A percentile compares a stretch with the other conserved stretches of the same genome.
Evolutionary conservation across 441 rosid species (phyloP).

Genomic region (Euphorbia corollata): DNA sequence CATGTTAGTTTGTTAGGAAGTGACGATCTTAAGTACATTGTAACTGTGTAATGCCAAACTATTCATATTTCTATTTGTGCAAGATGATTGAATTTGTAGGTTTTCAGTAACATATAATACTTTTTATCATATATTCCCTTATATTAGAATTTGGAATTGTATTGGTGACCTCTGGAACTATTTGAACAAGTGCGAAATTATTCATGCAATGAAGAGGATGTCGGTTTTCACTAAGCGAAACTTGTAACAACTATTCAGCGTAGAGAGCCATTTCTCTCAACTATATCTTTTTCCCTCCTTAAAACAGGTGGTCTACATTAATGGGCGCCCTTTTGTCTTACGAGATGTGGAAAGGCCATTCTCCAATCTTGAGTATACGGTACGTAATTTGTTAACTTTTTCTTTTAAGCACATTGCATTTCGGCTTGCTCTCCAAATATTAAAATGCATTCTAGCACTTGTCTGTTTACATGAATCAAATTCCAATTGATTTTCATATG

Average conservation of each 20-base stretch:
- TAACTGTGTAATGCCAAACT: neutral
- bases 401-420: neutral
- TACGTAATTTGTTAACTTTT: constrained; percentile 27
- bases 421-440: neutral
- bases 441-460: neutral
- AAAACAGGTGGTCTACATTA: constrained; percentile 81
- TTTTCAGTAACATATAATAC: neutral
- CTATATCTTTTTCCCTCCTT: neutral
- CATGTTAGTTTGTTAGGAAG: no score
- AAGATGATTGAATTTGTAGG: neutral
- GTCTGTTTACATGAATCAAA: neutral
- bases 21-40: neutral
- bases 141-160: neutral
- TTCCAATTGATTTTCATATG: neutral
- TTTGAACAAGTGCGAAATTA: neutral
- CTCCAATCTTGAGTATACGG: constrained; percentile 96
- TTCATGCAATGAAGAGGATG: no score
- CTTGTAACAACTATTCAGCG: neutral
- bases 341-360: constrained; percentile 96
- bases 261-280: neutral
- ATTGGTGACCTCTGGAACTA: neutral
- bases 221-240: neutral
- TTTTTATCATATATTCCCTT: neutral
- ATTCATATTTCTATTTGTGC: neutral
- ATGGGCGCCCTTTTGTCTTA: constrained; percentile 95